Conservation (phyloP, 1,284 basidiomycete species). For the Apiotrichum gracile region DNA sequence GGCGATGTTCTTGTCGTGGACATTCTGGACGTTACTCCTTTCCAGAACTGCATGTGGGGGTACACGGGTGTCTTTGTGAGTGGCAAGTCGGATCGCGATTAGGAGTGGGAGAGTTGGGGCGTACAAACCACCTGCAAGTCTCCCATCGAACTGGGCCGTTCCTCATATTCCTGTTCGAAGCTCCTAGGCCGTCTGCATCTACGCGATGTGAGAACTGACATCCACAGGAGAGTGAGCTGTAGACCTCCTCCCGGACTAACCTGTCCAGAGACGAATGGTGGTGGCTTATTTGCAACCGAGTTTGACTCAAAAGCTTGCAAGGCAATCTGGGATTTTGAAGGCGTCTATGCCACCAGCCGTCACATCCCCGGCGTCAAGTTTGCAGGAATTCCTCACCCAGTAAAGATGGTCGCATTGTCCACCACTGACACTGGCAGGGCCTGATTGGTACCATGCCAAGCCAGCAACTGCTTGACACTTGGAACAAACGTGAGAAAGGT, state of each 20-base stretch:
- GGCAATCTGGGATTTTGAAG: conserved; percentile 73
- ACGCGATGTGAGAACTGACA: not conserved
- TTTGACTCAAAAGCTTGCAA: conserved; percentile 58
- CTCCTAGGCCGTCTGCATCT: no score
- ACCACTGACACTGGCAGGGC: conserved; percentile 51
- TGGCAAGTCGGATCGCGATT: not conserved
- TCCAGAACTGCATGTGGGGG: conserved; percentile 73
- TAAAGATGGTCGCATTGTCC: not conserved
- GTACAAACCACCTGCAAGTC: no score
- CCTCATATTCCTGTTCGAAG: not conserved
- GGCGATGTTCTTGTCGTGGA: conserved; percentile 63
- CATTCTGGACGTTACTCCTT: conserved; percentile 55
- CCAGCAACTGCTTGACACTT: conserved; percentile 61
- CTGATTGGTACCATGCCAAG: conserved; percentile 71
- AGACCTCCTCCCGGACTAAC: no score
- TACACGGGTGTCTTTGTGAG: conserved; percentile 55
- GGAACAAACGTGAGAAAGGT: conserved; percentile 66
- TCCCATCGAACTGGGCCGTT: no score
- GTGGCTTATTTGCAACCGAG: conserved; percentile 7
- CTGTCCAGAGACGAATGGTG: conserved; percentile 9
- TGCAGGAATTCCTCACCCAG: conserved; percentile 68
- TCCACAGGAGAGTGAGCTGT: not conserved
- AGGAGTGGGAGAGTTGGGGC: no score
- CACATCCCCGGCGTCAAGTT: conserved; percentile 75
- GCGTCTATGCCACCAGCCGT: conserved; percentile 60